These are phyloP conservation scores for Yarrowia porcina DNA, from an alignment of 805 yeast species.

Conservation along the genomic window DNA sequence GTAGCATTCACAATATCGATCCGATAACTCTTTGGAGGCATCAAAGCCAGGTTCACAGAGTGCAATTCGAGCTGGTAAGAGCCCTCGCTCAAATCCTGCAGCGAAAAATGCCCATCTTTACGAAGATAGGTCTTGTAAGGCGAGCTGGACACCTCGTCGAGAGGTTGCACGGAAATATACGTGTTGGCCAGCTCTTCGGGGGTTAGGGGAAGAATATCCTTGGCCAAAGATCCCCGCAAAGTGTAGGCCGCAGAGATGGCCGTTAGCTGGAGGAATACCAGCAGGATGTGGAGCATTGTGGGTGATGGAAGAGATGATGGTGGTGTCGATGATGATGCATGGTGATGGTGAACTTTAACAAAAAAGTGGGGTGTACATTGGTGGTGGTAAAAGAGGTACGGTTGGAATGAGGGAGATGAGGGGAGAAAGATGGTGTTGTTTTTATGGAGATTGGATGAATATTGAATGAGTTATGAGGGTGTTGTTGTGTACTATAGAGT, in stretches of 20 bases:
- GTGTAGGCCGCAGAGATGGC: constrained; percentile 13
- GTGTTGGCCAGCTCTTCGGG: constrained; percentile 12
- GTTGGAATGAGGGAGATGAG: background rate
- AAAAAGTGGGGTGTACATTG: background rate
- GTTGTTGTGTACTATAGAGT: too few relatives aligned
- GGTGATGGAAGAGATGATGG: background rate
- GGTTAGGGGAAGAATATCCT: background rate
- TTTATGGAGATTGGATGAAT: too few relatives aligned
- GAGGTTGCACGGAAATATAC: background rate
- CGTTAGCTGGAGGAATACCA: background rate
- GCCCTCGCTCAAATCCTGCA: constrained; percentile 34
- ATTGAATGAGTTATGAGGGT: too few relatives aligned
- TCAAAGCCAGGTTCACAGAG: constrained; percentile 29
- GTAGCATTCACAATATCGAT: constrained; percentile 32
- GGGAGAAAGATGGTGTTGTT: background rate
- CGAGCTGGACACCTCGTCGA: background rate
- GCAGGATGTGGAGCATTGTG: constrained; percentile 4
- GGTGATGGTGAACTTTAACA: background rate
- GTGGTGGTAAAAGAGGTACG: background rate
- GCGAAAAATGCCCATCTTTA: constrained; percentile 31
- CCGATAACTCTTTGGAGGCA: constrained; percentile 27
- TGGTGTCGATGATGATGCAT: background rate
- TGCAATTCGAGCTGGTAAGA: constrained; percentile 31
- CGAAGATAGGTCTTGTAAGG: constrained; percentile 22
- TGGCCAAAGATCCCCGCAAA: constrained; percentile 15